Base-by-base conservation (phyloP, 2,329 filamentous ascomycete species). In the Ceratocystis papillata region DNA sequence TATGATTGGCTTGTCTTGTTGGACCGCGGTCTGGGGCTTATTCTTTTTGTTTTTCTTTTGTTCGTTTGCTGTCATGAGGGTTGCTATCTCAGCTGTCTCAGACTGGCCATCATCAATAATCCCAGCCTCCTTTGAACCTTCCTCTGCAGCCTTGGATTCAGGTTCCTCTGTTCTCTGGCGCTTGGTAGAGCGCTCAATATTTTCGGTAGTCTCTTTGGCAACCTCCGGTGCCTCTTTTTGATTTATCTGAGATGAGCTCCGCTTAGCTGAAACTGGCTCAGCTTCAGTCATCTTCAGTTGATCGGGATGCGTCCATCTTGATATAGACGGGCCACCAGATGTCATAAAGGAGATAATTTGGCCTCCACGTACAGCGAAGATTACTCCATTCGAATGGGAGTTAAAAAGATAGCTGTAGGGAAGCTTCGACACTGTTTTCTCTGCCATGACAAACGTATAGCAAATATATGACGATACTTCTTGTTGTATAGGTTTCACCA, bases 341-440 rank as follows among this genome's bases (percentile, higher is more conserved):
- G 86, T 76, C 71, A 79, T 79, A 73, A 90, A 87, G 1, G 84
- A 83, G 72, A 89, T 82, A 65, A 96, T 83, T 70, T 81, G 83
- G 61, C 86, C 82, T 15, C 89, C 90, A 68, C 86, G 85, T 30
- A 89, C 88, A 46, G 87, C 88, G 70, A 95, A 80, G 20, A 96
- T 75, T 22, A 88, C 75, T 70, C 80, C 74, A 59, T 81, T 81
- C 68, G 77, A 76, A 45, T 75, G 79, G 69, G 80, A 78, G 45
- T 73, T 73, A 62, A 77, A 77, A 60, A 90, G 75, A 70, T 83
- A 82, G 71, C 87, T 87, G 71, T 88, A 88, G n/a, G 87, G 86
- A 67, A 82, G 73, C 69, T 76, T 76, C 76, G 80, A 79, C n/a
- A 70, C 73, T 45, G 25, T 62, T 41, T 48, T 33, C 55, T 63